Base-by-base conservation (phyloP, 2,329 filamentous ascomycete species). In the Neofusicoccum kwambonambiense region DNA sequence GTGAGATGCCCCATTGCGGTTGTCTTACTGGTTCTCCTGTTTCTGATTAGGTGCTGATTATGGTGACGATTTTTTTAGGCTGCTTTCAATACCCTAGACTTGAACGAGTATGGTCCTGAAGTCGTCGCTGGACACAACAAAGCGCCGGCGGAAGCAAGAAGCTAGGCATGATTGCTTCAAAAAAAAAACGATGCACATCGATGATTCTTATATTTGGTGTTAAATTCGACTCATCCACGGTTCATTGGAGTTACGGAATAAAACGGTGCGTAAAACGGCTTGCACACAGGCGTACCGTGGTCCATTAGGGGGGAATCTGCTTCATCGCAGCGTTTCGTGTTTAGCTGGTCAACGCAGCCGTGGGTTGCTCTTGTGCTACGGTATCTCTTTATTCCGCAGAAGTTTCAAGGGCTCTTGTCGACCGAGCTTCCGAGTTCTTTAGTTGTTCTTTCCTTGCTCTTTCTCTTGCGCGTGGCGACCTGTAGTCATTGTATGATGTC, bases 241-340 rank as follows among this genome's bases (percentile, higher is more conserved):
- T 34, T 57, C 52, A 7, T 44, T 34, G 52, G 52, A 57, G 52
- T 44, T 44, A 44, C 4, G 39, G 52, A 22, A 57, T 31, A 57
- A 56, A 56, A 42, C 22, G 12, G 37, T 17, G 22, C 6, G 52
- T 6, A 54, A 57, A 57, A 31, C 2, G 52, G 52, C 11, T 19
- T 44, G 52, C 39, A 57, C 52, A 41, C n/a, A 31, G 37, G 52
- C 52, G 22, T 44, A 57, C 52, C 52, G 44, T 22, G 52, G 52
- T 57, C 52, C 35, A 31, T 56, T 44, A 13, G 52, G 52, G 4
- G 52, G 52, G 17, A 42, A 17, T 11, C 4, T 57, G 11, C 22
- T 44, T 57, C 52, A 31, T 44, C 37, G 35, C 15, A 15, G 44
- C 13, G 27, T 57, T 8, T n/a, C 13, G 39, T 37, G 22, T 57